phyloP scores from a whole-genome alignment of 164 flowering plant genomes.

The Sedum album region DNA sequence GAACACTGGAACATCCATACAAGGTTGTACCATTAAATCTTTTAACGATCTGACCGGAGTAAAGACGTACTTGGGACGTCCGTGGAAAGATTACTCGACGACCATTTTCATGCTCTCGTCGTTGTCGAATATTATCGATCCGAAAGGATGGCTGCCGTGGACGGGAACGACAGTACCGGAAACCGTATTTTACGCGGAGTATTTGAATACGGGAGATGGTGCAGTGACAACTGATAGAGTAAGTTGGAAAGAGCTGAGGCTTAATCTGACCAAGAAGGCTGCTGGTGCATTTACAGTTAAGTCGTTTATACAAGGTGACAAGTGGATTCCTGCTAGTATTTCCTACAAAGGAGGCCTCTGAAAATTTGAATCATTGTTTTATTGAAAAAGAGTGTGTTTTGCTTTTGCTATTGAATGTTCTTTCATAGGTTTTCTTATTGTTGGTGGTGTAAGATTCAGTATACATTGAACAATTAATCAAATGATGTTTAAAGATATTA shows the following conservation, averaged over 20 bases:
- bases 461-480: too few relatives aligned
- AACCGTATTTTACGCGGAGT: conserved; percentile 28
- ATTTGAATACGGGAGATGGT: conserved; percentile 1
- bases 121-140: conserved; percentile 24
- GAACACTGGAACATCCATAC: conserved; percentile 29
- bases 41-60: conserved; percentile 16
- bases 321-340: conserved; percentile 2
- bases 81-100: conserved; percentile 32
- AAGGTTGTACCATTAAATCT: conserved; percentile 30
- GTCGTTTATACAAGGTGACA: conserved; percentile 6
- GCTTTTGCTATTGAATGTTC: too few relatives aligned
- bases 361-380: neutral
- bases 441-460: too few relatives aligned
- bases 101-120: conserved; percentile 22
- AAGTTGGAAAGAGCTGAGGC: neutral
- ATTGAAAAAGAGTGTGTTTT: neutral
- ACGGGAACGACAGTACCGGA: conserved; percentile 14
- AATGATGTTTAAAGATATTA: too few relatives aligned
- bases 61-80: conserved; percentile 30
- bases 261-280: neutral
- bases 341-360: neutral
- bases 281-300: neutral
- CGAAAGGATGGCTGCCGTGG: conserved; percentile 46
- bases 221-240: neutral
- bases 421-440: too few relatives aligned